Evolutionary conservation across 345 rosid species (phyloP).

Genomic region (Erysimum cheiranthoides): DNA sequence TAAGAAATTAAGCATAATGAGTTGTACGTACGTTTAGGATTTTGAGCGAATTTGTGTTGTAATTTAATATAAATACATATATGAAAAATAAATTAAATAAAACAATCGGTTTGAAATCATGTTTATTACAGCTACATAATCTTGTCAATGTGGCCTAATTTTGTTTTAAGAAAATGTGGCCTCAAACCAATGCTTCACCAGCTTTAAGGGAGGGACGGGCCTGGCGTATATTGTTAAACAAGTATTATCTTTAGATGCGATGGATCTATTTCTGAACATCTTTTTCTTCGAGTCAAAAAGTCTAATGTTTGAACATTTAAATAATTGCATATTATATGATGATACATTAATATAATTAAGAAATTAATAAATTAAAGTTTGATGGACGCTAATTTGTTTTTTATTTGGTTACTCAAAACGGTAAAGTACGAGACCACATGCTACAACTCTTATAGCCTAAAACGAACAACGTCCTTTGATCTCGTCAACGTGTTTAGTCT

Average conservation of each 20-base stretch:
- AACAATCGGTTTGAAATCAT: too few relatives aligned
- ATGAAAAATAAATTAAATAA: too few relatives aligned
- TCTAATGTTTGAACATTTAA: slow-evolving; percentile 14
- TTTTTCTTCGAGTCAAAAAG: slow-evolving; percentile 2
- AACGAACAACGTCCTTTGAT: not conserved
- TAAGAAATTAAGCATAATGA: too few relatives aligned
- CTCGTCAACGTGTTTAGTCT: not conserved
- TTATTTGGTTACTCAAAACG: slow-evolving; percentile 4
- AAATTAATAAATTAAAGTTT: not conserved
- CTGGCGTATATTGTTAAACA: not conserved
- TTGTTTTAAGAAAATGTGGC: too few relatives aligned
- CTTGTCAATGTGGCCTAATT: too few relatives aligned
- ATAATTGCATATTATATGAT: not conserved
- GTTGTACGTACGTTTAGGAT: too few relatives aligned
- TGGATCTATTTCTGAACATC: not conserved
- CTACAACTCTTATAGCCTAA: not conserved
- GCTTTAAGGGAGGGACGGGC: too few relatives aligned
- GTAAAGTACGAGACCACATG: slow-evolving; percentile 10
- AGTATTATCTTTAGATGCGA: slow-evolving; percentile 15
- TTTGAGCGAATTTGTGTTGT: too few relatives aligned
- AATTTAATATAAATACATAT: too few relatives aligned
- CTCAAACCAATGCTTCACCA: too few relatives aligned
- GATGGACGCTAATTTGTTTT: not conserved
- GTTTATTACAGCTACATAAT: too few relatives aligned
- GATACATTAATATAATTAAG: not conserved